Evolutionary conservation across 176 grass and related monocot genomes (phyloP).

Genomic region (Musa itinerans): DNA sequence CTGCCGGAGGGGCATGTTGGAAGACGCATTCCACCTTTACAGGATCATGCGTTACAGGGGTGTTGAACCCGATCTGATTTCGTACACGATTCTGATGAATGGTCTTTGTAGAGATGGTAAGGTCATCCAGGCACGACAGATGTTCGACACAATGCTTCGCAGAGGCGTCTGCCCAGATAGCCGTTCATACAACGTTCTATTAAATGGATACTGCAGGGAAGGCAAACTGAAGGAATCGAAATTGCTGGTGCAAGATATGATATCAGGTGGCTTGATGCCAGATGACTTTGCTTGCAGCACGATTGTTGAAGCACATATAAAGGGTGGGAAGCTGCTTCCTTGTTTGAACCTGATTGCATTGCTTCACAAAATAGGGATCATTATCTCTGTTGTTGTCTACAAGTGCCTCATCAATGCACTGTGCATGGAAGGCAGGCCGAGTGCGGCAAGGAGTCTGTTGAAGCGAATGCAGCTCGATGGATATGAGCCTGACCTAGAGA

Average conservation of each 20-base stretch:
- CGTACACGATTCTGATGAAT: constrained; percentile 64
- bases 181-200: constrained; percentile 51
- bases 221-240: constrained; percentile 50
- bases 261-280: constrained; percentile 31
- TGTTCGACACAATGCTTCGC: constrained; percentile 63
- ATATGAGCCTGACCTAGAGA: constrained; percentile 36
- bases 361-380: constrained; percentile 39
- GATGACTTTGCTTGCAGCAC: constrained; percentile 30
- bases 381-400: constrained; percentile 47
- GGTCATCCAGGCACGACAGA: constrained; percentile 35
- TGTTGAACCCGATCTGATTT: constrained; percentile 56
- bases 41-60: constrained; percentile 60
- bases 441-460: constrained; percentile 60
- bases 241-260: constrained; percentile 56
- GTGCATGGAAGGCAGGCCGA: constrained; percentile 49
- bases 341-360: constrained; percentile 74
- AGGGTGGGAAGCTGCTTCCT: constrained; percentile 49
- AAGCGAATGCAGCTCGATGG: constrained; percentile 63
- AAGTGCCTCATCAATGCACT: constrained; percentile 39
- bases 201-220: constrained; percentile 56
- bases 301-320: constrained; percentile 48
- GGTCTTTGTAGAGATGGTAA: constrained; percentile 44
- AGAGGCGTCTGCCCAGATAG: constrained; percentile 51
- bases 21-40: constrained; percentile 54
- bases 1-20: constrained; percentile 50